A percentile compares a stretch with the other conserved stretches of the same genome.
These are phyloP conservation scores for Hsuehochloa calcarea DNA, from an alignment of 176 grass and related monocot genomes.

Conservation along the genomic window DNA sequence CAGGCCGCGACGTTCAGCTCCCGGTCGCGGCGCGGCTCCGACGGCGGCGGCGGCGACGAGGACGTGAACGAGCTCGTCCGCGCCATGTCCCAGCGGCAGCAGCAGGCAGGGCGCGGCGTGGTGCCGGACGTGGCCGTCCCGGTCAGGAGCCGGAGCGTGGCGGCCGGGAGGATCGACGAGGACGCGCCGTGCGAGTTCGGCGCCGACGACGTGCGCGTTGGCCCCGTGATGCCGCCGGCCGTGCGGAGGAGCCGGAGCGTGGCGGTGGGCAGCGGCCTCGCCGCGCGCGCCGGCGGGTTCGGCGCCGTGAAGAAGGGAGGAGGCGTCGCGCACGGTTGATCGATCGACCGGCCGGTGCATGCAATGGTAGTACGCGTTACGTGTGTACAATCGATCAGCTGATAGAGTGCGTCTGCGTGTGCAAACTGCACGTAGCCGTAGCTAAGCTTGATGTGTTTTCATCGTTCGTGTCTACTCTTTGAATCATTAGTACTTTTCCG, in stretches of 20 bases:
- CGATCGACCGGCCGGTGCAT: background rate
- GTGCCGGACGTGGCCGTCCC: background rate
- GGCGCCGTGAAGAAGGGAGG: background rate
- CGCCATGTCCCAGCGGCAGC: constrained; percentile 41
- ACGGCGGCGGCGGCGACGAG: constrained; percentile 1
- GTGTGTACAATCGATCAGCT: background rate
- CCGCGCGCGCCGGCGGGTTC: background rate
- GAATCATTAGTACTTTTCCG: background rate
- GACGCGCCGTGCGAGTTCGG: constrained; percentile 60
- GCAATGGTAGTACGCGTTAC: background rate
- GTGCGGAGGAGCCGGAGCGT: constrained; percentile 39
- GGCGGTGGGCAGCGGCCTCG: background rate
- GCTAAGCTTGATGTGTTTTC: background rate
- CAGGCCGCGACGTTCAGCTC: constrained; percentile 35
- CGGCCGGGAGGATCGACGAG: constrained; percentile 57
- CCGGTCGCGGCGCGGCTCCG: constrained; percentile 16
- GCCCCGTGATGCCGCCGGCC: background rate
- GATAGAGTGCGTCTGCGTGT: background rate
- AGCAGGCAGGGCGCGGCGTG: background rate
- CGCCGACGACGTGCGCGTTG: constrained; percentile 25
- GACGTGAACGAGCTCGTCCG: constrained; percentile 43
- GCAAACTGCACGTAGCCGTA: background rate
- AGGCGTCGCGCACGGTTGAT: constrained; percentile 2
- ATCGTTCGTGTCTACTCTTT: background rate
- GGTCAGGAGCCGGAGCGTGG: constrained; percentile 51